These are phyloP conservation scores for Aurantiochytrium sp. DNA, from an alignment of 108 stramenopile genomes.

Conservation along the genomic window DNA sequence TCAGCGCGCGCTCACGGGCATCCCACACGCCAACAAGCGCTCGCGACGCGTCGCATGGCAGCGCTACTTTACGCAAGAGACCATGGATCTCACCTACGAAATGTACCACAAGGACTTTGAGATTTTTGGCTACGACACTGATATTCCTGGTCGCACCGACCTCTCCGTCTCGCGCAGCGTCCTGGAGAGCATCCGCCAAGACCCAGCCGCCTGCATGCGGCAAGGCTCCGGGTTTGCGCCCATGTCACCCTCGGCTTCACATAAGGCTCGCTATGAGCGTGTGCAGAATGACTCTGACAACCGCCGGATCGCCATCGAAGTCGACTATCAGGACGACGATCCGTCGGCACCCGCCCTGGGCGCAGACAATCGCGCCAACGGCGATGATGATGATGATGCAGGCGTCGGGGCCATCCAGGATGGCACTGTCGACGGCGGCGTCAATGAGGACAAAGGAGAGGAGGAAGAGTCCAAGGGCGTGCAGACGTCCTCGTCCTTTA, in stretches of 20 bases:
- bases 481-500: not conserved
- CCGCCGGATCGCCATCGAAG: not conserved
- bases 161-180: not conserved
- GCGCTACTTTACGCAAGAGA: conserved; percentile 54
- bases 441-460: not conserved
- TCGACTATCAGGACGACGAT: not conserved
- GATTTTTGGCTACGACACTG: conserved; percentile 44
- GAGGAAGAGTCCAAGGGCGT: not conserved
- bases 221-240: not conserved
- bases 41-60: conserved; percentile 30
- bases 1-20: not conserved
- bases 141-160: conserved; percentile 43
- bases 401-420: not conserved
- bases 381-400: not conserved
- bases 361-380: not conserved
- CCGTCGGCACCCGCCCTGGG: not conserved
- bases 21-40: not conserved
- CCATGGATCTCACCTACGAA: conserved; percentile 53
- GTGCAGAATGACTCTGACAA: not conserved
- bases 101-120: conserved; percentile 57
- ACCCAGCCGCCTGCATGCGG: not conserved
- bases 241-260: not conserved
- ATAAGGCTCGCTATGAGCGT: not conserved
- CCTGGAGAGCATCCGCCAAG: not conserved
- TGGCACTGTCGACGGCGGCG: not conserved